These are phyloP conservation scores for Solanum etuberosum DNA, from an alignment of 257 asterid species.

Conservation along the genomic window DNA sequence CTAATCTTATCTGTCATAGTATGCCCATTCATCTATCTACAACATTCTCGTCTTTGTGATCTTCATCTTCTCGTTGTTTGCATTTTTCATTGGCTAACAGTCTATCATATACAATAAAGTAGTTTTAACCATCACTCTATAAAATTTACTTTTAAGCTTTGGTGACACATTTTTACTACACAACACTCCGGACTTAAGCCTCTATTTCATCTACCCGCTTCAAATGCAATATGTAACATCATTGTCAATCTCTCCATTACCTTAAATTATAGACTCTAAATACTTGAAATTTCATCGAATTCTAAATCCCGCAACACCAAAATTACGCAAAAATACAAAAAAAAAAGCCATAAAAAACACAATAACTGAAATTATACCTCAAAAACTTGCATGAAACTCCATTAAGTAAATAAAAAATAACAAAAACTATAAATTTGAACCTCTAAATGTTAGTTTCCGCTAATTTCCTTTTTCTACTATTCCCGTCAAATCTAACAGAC, in stretches of 20 bases:
- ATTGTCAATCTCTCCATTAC: not conserved
- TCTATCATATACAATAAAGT: no score
- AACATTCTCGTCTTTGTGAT: no score
- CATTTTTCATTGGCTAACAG: no score
- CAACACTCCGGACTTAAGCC: accelerated
- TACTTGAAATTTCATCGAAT: not conserved
- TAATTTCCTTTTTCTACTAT: not conserved
- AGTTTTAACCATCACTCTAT: not conserved
- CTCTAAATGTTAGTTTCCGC: not conserved
- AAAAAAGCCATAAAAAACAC: no score
- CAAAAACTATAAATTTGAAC: not conserved
- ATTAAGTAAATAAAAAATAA: not conserved
- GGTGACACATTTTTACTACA: not conserved
- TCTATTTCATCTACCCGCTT: not conserved
- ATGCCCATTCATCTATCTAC: no score
- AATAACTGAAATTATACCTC: not conserved
- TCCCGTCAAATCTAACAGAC: not conserved
- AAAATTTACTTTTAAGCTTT: not conserved
- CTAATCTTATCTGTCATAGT: no score
- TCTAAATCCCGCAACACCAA: no score
- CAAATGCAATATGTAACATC: not conserved
- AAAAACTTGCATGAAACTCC: not conserved
- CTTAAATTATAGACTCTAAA: not conserved
- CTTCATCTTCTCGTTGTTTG: no score
- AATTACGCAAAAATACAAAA: no score